Conservation (phyloP, 2,329 filamentous ascomycete genomes). For the Xylariales sp. region DNA sequence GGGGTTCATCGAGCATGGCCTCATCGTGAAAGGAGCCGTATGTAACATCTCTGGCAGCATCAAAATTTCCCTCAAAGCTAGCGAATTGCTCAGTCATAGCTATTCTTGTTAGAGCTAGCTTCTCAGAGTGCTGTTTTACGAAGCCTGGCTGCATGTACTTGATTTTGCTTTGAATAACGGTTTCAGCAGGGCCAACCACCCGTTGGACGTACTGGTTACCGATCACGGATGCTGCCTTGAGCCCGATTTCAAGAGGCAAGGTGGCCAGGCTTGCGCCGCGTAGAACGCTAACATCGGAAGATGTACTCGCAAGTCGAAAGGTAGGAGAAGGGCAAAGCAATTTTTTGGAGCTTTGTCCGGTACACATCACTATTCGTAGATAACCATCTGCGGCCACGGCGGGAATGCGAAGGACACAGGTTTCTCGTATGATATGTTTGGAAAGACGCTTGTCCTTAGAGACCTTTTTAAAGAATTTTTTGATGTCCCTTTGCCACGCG, state of each 20-base stretch:
- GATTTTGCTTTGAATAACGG: constrained; percentile 57
- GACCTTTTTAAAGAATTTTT: constrained; percentile 69
- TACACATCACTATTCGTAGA: constrained; percentile 73
- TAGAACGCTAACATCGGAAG: constrained; percentile 68
- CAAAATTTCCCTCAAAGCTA: constrained; percentile 53
- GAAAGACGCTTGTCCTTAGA: constrained; percentile 56
- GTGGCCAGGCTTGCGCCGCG: constrained; percentile 73
- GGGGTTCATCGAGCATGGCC: constrained; percentile 49
- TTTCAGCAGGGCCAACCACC: constrained; percentile 56
- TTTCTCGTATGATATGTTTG: constrained; percentile 69
- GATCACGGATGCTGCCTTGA: constrained; percentile 65
- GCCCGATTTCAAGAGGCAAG: constrained; percentile 73
- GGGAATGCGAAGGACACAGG: constrained; percentile 72
- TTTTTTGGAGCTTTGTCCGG: constrained; percentile 55
- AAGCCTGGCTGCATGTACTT: constrained; percentile 47
- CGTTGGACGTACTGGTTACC: constrained; percentile 58
- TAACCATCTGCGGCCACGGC: constrained; percentile 74
- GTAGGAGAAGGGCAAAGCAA: constrained; percentile 74
- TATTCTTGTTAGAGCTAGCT: constrained; percentile 53
- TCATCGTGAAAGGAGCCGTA: constrained; percentile 54
- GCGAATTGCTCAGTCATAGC: constrained; percentile 50
- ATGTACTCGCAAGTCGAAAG: constrained; percentile 76
- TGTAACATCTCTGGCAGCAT: constrained; percentile 48
- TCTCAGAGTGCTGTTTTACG: constrained; percentile 56
- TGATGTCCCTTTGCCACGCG: constrained; percentile 75